Evolutionary conservation across 768 basidiomycete species (phyloP).

Genomic region (Leccinum truebloodii): DNA sequence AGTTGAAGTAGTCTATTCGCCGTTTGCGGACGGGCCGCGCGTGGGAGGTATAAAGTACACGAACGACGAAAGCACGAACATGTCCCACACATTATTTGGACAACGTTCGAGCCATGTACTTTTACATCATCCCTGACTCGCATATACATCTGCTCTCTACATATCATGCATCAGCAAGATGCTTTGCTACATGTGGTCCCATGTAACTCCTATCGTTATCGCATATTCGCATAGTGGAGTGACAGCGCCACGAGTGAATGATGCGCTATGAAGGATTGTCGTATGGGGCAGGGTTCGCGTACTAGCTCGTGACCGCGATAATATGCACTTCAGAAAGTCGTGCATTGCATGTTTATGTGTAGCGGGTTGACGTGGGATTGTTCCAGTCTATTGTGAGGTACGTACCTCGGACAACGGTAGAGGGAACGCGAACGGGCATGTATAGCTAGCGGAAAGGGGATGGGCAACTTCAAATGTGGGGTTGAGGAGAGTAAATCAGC

Average conservation of each 20-base stretch:
- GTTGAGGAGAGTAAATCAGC: no score
- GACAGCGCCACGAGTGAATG: background rate
- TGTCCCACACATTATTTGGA: background rate
- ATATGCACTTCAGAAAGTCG: background rate
- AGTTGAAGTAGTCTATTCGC: conserved; percentile 74
- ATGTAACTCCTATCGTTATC: background rate
- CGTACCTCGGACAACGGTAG: background rate
- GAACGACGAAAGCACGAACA: conserved; percentile 7
- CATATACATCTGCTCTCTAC: conserved; percentile 17
- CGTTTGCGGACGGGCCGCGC: background rate
- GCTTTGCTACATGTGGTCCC: background rate
- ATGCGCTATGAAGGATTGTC: background rate
- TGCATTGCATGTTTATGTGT: background rate
- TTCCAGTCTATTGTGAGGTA: background rate
- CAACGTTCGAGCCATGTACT: conserved; percentile 19
- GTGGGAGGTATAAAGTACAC: conserved; percentile 17
- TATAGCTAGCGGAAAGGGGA: no score
- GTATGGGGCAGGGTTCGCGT: background rate
- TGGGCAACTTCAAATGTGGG: no score
- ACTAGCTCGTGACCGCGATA: background rate
- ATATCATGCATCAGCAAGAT: background rate
- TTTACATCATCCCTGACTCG: conserved; percentile 11
- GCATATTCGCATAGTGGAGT: background rate
- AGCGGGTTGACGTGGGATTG: background rate
- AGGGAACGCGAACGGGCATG: background rate